Conservation (phyloP, 1,139 yeast genomes). For the Schwanniomyces etchellsii region DNA sequence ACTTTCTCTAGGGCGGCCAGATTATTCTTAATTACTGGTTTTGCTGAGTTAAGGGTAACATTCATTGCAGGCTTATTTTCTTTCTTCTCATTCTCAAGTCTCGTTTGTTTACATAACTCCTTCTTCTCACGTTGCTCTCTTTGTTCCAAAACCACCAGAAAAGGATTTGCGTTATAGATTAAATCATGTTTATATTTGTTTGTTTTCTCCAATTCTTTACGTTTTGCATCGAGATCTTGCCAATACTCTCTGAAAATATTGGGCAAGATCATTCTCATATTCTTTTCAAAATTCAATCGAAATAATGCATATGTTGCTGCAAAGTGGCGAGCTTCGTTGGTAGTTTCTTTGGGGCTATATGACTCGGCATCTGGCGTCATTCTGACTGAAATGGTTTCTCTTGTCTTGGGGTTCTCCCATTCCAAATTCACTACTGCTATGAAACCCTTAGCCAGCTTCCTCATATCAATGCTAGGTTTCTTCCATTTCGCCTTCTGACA, state of each 20-base stretch:
- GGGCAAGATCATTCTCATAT: constrained; percentile 83
- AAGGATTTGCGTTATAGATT: constrained; percentile 67
- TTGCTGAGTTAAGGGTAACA: constrained; percentile 15
- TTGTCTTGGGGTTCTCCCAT: constrained; percentile 78
- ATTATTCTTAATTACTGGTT: constrained; percentile 5
- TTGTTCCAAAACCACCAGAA: constrained; percentile 52
- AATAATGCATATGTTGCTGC: constrained; percentile 87
- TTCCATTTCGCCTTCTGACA: constrained; percentile 91
- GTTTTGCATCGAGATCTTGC: constrained; percentile 60
- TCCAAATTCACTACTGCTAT: constrained; percentile 56
- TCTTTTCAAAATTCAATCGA: constrained; percentile 73
- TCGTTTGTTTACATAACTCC: constrained; percentile 40
- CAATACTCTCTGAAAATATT: constrained; percentile 75
- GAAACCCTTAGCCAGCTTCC: constrained; percentile 46
- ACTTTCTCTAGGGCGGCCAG: constrained; percentile 4
- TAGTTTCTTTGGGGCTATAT: constrained; percentile 64
- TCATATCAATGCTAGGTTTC: constrained; percentile 73
- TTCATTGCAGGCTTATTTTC: constrained; percentile 38
- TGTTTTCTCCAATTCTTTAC: constrained; percentile 40
- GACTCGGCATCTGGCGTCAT: constrained; percentile 55
- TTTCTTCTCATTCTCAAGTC: constrained; percentile 30
- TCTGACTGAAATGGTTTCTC: constrained; percentile 53
- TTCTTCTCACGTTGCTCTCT: constrained; percentile 36
- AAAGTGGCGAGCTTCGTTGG: constrained; percentile 83
- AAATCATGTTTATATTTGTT: constrained; percentile 44